Evolutionary conservation across 1,139 yeast genomes (phyloP), one percentile per base, ranked within the genome.

Genomic region (Saccharomyces hybrid): DNA sequence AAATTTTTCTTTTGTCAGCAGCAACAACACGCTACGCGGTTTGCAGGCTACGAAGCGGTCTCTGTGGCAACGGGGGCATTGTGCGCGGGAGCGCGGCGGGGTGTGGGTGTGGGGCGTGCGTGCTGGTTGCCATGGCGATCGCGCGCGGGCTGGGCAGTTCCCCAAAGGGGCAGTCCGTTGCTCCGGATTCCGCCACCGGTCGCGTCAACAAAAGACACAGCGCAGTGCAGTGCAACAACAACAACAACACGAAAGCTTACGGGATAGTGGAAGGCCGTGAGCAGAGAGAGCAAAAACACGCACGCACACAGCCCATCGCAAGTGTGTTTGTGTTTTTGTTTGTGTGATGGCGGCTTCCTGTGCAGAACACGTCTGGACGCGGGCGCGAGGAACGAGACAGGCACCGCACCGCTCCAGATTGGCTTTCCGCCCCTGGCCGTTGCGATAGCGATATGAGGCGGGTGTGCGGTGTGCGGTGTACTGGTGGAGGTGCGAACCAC

Each of bases 21-120:
- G 25, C 44, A 38, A 38, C 44, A 38, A 38, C 44, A 38, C 44
- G 44, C 44, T 38, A 38, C 44, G 44, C 44, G 9, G 9, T 38
- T 13, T n/a, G 11, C 38, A n/a, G 16, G 44, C 44, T 38, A 38
- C 44, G 44, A 38, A 38, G 25, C 13, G 44, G 44, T 38, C 44
- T 38, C 44, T 38, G 44, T 38, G 44, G 44, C 44, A 38, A 38
- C 44, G 44, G 44, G 44, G 25, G 13, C 44, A 16, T 38, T 38
- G 44, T 38, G 44, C 26, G n/a, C 4, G n/a, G 8, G 27, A 3
- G 6, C 25, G 25, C 44, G 13, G 44, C 5, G 44, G 25, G 44
- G 44, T 38, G n/a, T 38, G 44, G 44, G 44, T 38, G 44, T 38
- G 44, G 44, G 44, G 44, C 44, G 44, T 38, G 44, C 26, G 25